Base-by-base conservation (phyloP, 2,329 filamentous ascomycete genomes). In the Xylaria multiplex region DNA sequence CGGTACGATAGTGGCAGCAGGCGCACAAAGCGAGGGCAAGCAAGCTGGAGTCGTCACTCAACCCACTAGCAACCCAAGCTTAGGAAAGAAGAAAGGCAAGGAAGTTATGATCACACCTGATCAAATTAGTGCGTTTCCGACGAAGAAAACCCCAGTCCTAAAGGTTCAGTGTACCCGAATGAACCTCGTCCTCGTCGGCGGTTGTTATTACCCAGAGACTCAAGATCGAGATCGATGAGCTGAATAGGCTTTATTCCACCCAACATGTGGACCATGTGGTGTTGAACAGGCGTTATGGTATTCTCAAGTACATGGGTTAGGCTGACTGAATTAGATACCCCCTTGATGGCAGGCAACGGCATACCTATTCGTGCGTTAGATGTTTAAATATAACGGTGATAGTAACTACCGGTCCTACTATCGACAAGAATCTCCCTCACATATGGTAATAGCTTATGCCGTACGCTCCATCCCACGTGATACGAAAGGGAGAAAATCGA, bases 91-190 rank as follows among this genome's bases (percentile, higher is more conserved):
- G 82, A 93, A 93, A 78, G 88, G 87, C 62, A 97, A 97, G 79
- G 95, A 97, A 74, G 92, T 93, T 3, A 92, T 93, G 74, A 91
- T 97, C 50, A 94, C 91, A 0, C 90, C 93, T 0, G 96, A 99
- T 76, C 96, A 98, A 80, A 96, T 99, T 80, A 93, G 89, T 70
- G 94, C 93, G 0, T 98, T 97, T 77, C 90, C 93, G 0, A 98
- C 96, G 3, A 99, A 99, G 86, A 97, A 97, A 81, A 95, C 91
- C 16, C 94, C 95, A 0, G 92, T 98, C 11, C 92, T 96, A 79
- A 96, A 95, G 80, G 94, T 97, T 60, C 88, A 91, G 75, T 97
- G 97, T 74, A 98, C 96, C 3, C 85, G 93, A 67, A 97, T 97
- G 93, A 99, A 99, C 77, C 80, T 98, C 70, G 91, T 97, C 13